A percentile compares a stretch with the other conserved stretches of the same genome.
Conservation (phyloP, 768 basidiomycete species). For the Termitomyces sp. region DNA sequence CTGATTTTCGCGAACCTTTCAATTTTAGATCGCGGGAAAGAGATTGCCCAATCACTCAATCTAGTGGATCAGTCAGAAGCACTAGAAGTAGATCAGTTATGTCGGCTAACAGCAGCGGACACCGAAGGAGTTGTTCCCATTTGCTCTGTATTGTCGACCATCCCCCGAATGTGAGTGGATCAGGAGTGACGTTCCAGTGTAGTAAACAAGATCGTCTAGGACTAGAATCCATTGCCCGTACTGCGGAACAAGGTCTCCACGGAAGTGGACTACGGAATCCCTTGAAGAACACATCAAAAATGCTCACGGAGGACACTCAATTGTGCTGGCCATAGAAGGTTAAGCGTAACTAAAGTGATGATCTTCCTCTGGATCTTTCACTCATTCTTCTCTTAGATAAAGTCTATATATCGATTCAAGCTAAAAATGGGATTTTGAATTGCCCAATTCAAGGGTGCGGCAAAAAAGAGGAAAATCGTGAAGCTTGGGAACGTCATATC, state of each 20-base stretch:
- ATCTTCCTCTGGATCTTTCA: background rate
- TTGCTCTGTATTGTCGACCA: background rate
- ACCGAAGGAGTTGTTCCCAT: background rate
- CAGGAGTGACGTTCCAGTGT: background rate
- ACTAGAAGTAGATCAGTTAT: no score
- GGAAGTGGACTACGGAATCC: background rate
- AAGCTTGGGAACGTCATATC: background rate
- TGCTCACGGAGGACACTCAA: background rate
- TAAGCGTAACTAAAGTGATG: background rate
- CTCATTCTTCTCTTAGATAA: background rate
- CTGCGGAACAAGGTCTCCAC: background rate
- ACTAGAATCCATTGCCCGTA: background rate
- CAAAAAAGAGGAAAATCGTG: background rate
- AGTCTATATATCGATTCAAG: background rate
- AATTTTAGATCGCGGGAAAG: no score
- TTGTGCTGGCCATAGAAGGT: background rate
- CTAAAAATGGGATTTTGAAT: fast-evolving
- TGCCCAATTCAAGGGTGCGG: background rate
- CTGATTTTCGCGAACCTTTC: no score
- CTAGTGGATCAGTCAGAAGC: no score
- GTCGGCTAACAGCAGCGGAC: no score
- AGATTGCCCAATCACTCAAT: no score
- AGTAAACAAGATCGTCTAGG: background rate
- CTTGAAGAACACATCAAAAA: background rate
- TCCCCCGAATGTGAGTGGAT: background rate